Evolutionary conservation across 345 rosid genomes (phyloP).

Genomic region (Rhizophora mangle): DNA sequence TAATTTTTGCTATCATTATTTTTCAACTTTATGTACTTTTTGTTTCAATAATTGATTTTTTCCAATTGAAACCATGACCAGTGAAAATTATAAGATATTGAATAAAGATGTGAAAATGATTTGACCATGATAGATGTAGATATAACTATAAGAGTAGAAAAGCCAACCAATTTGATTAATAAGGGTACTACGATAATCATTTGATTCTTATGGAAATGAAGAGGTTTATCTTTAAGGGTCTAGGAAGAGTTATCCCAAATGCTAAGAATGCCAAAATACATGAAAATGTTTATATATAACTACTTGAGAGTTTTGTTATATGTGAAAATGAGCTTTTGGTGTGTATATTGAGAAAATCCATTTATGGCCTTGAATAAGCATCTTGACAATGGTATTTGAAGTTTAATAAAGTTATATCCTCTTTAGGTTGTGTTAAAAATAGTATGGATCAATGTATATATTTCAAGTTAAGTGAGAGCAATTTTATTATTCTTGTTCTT

Average conservation of each 20-base stretch:
- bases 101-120: background rate
- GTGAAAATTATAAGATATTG: background rate
- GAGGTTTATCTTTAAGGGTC: background rate
- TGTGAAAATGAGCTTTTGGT: no score
- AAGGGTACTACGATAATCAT: background rate
- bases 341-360: no score
- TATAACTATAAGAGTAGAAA: no score
- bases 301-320: no score
- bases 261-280: background rate
- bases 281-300: no score
- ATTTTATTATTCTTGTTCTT: no score
- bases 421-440: no score
- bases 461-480: no score
- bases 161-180: background rate
- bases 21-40: background rate
- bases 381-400: no score
- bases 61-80: background rate
- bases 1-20: background rate
- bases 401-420: no score
- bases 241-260: background rate
- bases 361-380: no score
- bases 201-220: conserved; percentile 7
- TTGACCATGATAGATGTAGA: background rate
- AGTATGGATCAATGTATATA: no score
- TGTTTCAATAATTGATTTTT: background rate